Evolutionary conservation across 2,329 filamentous ascomycete genomes (phyloP), one percentile per base, ranked within the genome.

Genomic region (Fusarium sp.): DNA sequence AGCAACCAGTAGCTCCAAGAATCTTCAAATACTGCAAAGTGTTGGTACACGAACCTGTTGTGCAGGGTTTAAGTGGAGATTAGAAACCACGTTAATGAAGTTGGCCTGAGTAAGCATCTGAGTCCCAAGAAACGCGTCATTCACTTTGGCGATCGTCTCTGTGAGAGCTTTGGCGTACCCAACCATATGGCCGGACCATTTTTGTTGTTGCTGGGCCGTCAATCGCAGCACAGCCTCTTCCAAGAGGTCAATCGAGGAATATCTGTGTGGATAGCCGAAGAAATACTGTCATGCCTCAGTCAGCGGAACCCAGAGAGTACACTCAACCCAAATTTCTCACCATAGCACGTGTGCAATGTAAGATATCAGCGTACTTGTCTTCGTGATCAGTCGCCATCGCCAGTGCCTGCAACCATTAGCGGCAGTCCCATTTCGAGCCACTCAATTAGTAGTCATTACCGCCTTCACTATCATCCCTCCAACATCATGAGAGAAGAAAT

Each of bases 381-480:
- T 54, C n/a, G 6, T 19, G 3, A 4, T 25, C 19, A 2, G 58
- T 15, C 35, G 58, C 58, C 19, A 54, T 11, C 32, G 38, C 21
- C 5, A 60, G n/a, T 11, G 58, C 58, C 58, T 60, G 13, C n/a
- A n/a, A n/a, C n/a, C n/a, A n/a, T n/a, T n/a, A n/a, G n/a, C n/a
- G n/a, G n/a, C n/a, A n/a, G n/a, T n/a, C n/a, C n/a, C n/a, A n/a
- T n/a, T n/a, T n/a, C n/a, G n/a, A n/a, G n/a, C n/a, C n/a, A n/a
- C n/a, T n/a, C n/a, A n/a, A n/a, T n/a, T n/a, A n/a, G n/a, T n/a
- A n/a, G n/a, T n/a, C n/a, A n/a, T n/a, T n/a, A n/a, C 64, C 43
- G 56, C 67, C 23, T 71, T 71, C 19, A 60, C 35, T 12, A 68
- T 53, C 6, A 64, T 35, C 16, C 67, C 67, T 23, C 67, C 67